phyloP scores from a whole-genome alignment of 2,329 filamentous ascomycete genomes.

The Emmonsia crescens region DNA sequence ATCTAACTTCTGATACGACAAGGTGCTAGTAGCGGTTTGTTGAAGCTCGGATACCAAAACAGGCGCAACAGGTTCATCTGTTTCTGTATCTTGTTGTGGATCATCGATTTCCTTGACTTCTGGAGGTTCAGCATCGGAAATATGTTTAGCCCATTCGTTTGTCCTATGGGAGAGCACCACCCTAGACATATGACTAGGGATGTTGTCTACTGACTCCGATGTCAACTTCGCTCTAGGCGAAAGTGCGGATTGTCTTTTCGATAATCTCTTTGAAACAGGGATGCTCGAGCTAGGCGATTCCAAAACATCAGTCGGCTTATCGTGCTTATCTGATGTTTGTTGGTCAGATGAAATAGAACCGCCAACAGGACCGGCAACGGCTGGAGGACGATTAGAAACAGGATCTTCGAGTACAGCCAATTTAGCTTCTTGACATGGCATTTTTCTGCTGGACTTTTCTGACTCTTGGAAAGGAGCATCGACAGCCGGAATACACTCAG shows the following conservation, averaged over 20 bases:
- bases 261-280: background rate
- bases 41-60: conserved; percentile 55
- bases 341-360: background rate
- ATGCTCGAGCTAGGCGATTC: background rate
- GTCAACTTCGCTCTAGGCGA: conserved; percentile 18
- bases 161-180: conserved; percentile 76
- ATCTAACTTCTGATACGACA: background rate
- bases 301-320: background rate
- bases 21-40: conserved; percentile 41
- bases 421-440: background rate
- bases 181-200: conserved; percentile 62
- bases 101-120: conserved; percentile 42
- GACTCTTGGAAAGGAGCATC: background rate
- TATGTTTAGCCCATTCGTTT: conserved; percentile 92
- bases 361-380: background rate
- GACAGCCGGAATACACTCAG: background rate
- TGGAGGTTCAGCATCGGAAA: conserved; percentile 64
- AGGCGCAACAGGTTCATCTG: conserved; percentile 47
- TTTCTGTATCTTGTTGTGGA: conserved; percentile 20
- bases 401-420: background rate
- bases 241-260: conserved; percentile 3
- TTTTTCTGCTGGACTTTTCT: background rate
- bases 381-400: background rate
- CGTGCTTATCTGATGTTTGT: background rate
- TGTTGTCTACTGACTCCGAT: conserved; percentile 37